Percentiles rank a stretch among this genome's conserved stretches.
phyloP scores from a whole-genome alignment of 1,139 yeast species.

The Zygoascus hellenicus region DNA sequence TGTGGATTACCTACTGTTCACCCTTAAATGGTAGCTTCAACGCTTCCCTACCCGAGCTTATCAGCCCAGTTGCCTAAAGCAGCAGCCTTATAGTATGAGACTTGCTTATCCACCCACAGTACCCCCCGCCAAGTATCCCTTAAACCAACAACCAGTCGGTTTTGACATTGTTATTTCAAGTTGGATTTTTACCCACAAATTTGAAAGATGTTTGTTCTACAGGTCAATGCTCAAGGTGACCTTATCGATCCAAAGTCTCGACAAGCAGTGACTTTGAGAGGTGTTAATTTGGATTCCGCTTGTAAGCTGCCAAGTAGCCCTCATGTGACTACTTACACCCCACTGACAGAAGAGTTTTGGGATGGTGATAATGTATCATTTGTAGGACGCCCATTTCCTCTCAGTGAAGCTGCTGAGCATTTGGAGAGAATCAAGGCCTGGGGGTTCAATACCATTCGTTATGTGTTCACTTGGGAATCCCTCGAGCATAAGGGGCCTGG shows the following conservation, averaged over 20 bases:
- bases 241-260: conserved; percentile 47
- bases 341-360: conserved; percentile 49
- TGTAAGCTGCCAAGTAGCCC: conserved; percentile 64
- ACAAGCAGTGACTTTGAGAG: conserved; percentile 49
- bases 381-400: conserved; percentile 74
- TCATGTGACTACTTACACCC: conserved; percentile 45
- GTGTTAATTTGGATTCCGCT: conserved; percentile 70
- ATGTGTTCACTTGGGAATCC: conserved; percentile 87
- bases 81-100: no score
- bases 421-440: conserved; percentile 63
- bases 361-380: conserved; percentile 72
- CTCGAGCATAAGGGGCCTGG: conserved; percentile 88
- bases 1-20: no score
- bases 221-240: conserved; percentile 45
- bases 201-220: conserved; percentile 10
- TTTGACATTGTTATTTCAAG: no score
- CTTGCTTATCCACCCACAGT: no score
- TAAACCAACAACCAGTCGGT: no score
- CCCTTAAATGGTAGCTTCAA: no score
- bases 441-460: conserved; percentile 78
- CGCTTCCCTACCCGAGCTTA: no score
- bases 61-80: no score
- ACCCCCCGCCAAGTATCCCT: no score
- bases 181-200: not conserved
- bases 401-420: conserved; percentile 67